Conservation (phyloP, 345 rosid genomes). For the Sisymbrium altissimum region DNA sequence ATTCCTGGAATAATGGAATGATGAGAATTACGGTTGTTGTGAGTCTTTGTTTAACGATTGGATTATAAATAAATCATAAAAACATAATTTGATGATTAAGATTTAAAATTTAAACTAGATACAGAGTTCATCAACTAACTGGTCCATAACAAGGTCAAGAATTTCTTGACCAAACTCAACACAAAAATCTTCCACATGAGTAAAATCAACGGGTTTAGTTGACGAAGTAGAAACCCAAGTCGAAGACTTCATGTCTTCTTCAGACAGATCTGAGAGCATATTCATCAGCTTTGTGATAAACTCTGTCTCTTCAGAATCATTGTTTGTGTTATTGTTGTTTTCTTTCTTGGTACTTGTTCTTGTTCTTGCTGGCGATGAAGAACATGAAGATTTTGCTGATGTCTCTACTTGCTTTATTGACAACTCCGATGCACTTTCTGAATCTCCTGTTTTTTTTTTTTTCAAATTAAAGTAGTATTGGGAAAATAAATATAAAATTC, state of each 20-base stretch:
- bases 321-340: background rate
- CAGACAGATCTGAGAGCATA: constrained; percentile 42
- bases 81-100: background rate
- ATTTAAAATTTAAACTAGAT: background rate
- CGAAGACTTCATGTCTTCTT: constrained; percentile 42
- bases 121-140: constrained; percentile 47
- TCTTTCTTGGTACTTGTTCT: constrained; percentile 29
- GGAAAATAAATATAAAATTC: background rate
- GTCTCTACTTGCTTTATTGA: constrained; percentile 29
- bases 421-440: constrained; percentile 35
- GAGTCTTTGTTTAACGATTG: constrained; percentile 1
- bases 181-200: constrained; percentile 45
- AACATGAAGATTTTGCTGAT: constrained; percentile 23
- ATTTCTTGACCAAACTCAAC: constrained; percentile 48
- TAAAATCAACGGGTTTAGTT: constrained; percentile 31
- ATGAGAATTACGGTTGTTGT: background rate
- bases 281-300: constrained; percentile 36
- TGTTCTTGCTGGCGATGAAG: constrained; percentile 27
- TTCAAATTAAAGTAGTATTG: constrained; percentile 35
- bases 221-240: constrained; percentile 40
- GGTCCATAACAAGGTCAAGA: constrained; percentile 45
- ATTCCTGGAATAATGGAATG: background rate
- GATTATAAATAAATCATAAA: background rate
- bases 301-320: constrained; percentile 28
- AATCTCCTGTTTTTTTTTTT: constrained; percentile 28